Conservation (phyloP, 2,329 filamentous ascomycete species). For the Monosporascus sp. region DNA sequence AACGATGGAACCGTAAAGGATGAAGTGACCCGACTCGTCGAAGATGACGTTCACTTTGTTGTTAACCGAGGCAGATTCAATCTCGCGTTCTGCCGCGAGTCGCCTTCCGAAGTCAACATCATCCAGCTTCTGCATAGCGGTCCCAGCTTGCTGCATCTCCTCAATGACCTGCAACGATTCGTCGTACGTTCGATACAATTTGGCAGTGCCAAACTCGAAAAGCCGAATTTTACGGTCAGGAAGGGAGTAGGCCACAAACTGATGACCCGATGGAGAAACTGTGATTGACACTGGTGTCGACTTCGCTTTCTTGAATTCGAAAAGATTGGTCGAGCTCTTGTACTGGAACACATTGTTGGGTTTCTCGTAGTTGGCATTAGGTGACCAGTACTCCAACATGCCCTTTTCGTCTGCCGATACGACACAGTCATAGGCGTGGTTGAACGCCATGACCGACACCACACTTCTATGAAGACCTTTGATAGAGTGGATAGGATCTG, state of each 20-base stretch:
- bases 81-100: slow-evolving; percentile 77
- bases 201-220: slow-evolving; percentile 87
- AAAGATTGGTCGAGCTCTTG: slow-evolving; percentile 90
- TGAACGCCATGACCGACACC: slow-evolving; percentile 83
- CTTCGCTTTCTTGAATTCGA: slow-evolving; percentile 96
- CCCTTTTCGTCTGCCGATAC: slow-evolving; percentile 83
- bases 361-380: slow-evolving; percentile 76
- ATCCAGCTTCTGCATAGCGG: slow-evolving; percentile 73
- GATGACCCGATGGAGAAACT: slow-evolving; percentile 78
- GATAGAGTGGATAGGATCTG: slow-evolving; percentile 70
- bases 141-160: slow-evolving; percentile 95
- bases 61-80: slow-evolving; percentile 64
- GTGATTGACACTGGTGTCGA: slow-evolving; percentile 75
- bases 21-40: slow-evolving; percentile 92
- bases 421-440: slow-evolving; percentile 82
- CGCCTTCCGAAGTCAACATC: slow-evolving; percentile 88
- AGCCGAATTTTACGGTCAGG: slow-evolving; percentile 89
- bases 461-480: slow-evolving; percentile 74
- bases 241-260: slow-evolving; percentile 84
- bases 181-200: slow-evolving; percentile 88
- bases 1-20: slow-evolving; percentile 86
- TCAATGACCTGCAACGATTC: slow-evolving; percentile 85
- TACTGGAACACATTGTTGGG: slow-evolving; percentile 86
- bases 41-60: slow-evolving; percentile 83
- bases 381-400: slow-evolving; percentile 96